Evolutionary conservation across 2,329 filamentous ascomycete genomes (phyloP), one percentile per base, ranked within the genome.

Genomic region (Penicillium sp.): DNA sequence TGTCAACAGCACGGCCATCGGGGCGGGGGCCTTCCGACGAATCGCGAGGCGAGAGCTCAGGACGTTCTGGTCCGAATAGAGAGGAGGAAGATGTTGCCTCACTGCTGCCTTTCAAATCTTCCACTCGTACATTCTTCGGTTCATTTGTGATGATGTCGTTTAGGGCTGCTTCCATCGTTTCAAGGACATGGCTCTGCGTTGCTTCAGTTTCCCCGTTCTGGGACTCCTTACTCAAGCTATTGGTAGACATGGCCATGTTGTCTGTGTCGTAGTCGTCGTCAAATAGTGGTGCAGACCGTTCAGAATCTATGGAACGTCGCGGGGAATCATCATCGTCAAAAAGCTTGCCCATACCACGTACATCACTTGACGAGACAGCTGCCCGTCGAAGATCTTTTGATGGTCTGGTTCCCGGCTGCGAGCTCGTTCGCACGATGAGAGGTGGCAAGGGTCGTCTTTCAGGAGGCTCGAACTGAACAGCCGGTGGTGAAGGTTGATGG

Each of bases 141-240:
- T 88, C 84, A 59, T 91, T 86, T 60, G 91, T 91, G 78, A 99
- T 89, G 56, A 99, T 99, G 58, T 92, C 89, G 59, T 89, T 96
- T 42, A 99, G 79, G 13, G 92, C 94, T 59, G 89, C 85, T 69
- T 97, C 92, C 83, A 99, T 93, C 3, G 91, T 93, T 72, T 95
- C 85, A 5, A 99, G 91, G 23, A 97, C 88, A 53, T 87, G 83
- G 0, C 83, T 89, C 64, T 96, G 88, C 5, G 88, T 78, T 18
- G 79, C 73, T 8, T 76, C 74, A 41, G 68, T 69, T 40, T 81
- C 77, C 10, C 69, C 79, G 51, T 79, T 80, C 8, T 81, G 79
- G n/a, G 76, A 78, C 34, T 91, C 89, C 40, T 87, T 86, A 18
- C 92, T 90, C 7, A 96, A 76, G 60, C 91, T 96, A 45, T 91